A percentile compares a stretch with the other conserved stretches of the same genome.
These are phyloP conservation scores for Brachypodium distachyon DNA, from an alignment of 202 grass and related monocot species.

Conservation along the genomic window DNA sequence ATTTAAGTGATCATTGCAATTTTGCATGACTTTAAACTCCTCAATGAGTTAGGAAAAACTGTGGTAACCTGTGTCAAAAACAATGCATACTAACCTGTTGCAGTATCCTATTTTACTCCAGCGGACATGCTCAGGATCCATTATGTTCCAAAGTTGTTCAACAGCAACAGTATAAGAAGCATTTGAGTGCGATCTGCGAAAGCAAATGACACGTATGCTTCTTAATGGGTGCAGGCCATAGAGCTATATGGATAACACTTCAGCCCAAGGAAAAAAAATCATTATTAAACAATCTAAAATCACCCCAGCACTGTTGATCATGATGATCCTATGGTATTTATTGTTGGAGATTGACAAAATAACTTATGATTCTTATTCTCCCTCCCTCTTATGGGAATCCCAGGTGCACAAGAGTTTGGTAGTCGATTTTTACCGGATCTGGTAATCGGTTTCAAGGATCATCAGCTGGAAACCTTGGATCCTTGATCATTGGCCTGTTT, in stretches of 20 bases:
- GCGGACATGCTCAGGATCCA: constrained; percentile 51
- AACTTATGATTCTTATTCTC: background rate
- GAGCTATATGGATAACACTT: background rate
- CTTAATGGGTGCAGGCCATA: background rate
- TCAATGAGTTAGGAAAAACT: no score
- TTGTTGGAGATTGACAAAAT: constrained; percentile 60
- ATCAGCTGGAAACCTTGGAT: no score
- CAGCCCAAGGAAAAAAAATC: background rate
- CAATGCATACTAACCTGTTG: constrained; percentile 36
- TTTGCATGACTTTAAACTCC: no score
- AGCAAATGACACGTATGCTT: background rate
- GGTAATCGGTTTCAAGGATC: no score
- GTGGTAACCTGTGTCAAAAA: no score
- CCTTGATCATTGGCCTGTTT: no score
- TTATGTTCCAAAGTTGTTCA: constrained; percentile 42
- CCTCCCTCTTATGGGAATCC: no score
- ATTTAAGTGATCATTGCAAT: no score
- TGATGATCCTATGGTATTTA: constrained; percentile 72
- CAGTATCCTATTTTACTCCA: constrained; percentile 30
- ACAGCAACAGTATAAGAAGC: constrained; percentile 12
- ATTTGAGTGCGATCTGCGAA: constrained; percentile 61
- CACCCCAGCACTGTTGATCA: constrained; percentile 43
- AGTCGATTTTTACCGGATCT: no score
- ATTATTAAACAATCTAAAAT: constrained; percentile 63
- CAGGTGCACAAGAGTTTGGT: no score